Percentiles rank a stretch among this genome's conserved stretches.
Conservation (phyloP, 805 yeast genomes). For the Scheffersomyces coipomensis region DNA sequence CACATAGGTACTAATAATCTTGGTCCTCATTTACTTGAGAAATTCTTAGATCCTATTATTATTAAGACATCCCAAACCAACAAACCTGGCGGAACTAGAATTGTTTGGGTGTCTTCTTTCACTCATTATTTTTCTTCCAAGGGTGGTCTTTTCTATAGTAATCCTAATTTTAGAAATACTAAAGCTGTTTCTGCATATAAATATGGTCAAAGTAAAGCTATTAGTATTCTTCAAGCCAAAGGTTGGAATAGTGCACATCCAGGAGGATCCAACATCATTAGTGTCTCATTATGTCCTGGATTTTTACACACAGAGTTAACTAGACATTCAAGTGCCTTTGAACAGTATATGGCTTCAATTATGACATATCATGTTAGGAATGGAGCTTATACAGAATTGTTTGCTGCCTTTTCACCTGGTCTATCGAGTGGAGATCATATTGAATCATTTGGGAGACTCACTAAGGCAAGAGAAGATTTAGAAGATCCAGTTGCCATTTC, state of each 20-base stretch:
- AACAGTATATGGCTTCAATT: conserved; percentile 2
- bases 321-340: conserved; percentile 14
- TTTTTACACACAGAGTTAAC: conserved; percentile 30
- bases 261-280: conserved; percentile 22
- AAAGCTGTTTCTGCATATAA: conserved; percentile 10
- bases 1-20: conserved; percentile 47
- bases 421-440: conserved; percentile 33
- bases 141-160: conserved; percentile 31
- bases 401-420: conserved; percentile 40
- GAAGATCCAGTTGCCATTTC: conserved; percentile 25
- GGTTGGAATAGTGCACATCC: conserved; percentile 31
- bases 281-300: conserved; percentile 44
- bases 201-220: conserved; percentile 46
- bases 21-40: conserved; percentile 46
- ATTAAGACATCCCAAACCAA: conserved; percentile 24
- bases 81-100: conserved; percentile 26
- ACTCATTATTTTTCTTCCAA: conserved; percentile 29
- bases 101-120: conserved; percentile 45
- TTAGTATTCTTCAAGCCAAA: conserved; percentile 31
- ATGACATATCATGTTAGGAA: conserved; percentile 19
- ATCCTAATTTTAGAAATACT: conserved; percentile 20
- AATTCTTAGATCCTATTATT: conserved; percentile 35
- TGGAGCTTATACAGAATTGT: conserved; percentile 48
- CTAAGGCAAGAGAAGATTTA: conserved; percentile 34
- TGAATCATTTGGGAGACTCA: conserved; percentile 34